These are phyloP conservation scores for Whalleya microplaca DNA, from an alignment of 2,329 filamentous ascomycete species.

Conservation along the genomic window DNA sequence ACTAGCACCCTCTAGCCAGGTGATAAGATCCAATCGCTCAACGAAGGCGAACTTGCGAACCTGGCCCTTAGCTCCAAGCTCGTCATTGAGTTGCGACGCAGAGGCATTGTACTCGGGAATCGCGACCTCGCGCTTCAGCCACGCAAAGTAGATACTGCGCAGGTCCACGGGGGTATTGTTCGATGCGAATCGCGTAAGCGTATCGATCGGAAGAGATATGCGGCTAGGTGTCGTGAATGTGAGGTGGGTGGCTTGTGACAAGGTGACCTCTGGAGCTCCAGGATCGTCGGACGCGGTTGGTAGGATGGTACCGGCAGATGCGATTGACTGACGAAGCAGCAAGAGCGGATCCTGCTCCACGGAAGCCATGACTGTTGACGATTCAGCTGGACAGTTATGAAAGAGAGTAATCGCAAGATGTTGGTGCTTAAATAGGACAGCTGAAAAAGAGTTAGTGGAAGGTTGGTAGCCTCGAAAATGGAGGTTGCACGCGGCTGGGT, in stretches of 20 bases:
- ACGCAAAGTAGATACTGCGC: conserved; percentile 94
- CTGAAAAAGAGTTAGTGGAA: background rate
- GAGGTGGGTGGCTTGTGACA: conserved; percentile 79
- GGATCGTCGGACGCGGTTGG: conserved; percentile 74
- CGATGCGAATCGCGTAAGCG: conserved; percentile 86
- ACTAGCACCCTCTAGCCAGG: conserved; percentile 88
- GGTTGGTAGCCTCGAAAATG: conserved; percentile 3
- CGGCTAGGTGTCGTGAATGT: conserved; percentile 68
- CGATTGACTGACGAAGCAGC: conserved; percentile 82
- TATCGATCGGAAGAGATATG: conserved; percentile 69
- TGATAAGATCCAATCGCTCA: conserved; percentile 87
- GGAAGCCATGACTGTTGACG: conserved; percentile 55
- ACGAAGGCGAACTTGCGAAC: conserved; percentile 91
- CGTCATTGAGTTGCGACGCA: conserved; percentile 78
- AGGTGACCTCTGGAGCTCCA: conserved; percentile 61
- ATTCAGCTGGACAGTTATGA: background rate
- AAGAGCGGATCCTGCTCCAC: conserved; percentile 76
- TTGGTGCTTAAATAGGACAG: background rate
- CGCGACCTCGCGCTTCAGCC: conserved; percentile 87
- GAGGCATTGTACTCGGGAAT: conserved; percentile 91
- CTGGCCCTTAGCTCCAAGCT: conserved; percentile 68
- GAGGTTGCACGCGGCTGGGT: background rate
- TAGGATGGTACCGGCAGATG: conserved; percentile 68
- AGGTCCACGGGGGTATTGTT: conserved; percentile 76
- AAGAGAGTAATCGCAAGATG: background rate